A percentile compares a stretch with the other conserved stretches of the same genome.
phyloP scores from a whole-genome alignment of 1,139 yeast genomes.

The Diutina catenulata region DNA sequence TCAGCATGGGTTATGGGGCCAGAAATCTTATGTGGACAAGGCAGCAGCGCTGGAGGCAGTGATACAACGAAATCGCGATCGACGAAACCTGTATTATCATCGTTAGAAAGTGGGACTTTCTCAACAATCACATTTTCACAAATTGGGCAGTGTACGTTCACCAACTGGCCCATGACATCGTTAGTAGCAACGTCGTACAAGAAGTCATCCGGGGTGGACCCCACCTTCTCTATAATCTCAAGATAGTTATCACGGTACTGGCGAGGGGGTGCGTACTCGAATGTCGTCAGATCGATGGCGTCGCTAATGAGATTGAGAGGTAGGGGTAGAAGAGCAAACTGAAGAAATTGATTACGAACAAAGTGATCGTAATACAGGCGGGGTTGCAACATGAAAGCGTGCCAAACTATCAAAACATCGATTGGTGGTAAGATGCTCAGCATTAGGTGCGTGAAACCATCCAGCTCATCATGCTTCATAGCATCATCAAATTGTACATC shows the following conservation, averaged over 20 bases:
- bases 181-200: neutral
- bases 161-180: neutral
- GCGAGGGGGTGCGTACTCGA: slow-evolving; percentile 11
- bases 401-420: slow-evolving; percentile 32
- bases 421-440: slow-evolving; percentile 19
- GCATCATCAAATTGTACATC: neutral
- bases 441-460: neutral
- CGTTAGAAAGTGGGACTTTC: slow-evolving; percentile 11
- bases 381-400: slow-evolving; percentile 21
- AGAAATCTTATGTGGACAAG: slow-evolving; percentile 7
- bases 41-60: neutral
- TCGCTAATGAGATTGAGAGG: slow-evolving; percentile 15
- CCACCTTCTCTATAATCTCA: neutral
- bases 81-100: slow-evolving; percentile 14
- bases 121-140: slow-evolving; percentile 10
- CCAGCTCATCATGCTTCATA: slow-evolving; percentile 4
- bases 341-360: slow-evolving; percentile 13
- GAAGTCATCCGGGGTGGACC: neutral
- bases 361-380: slow-evolving; percentile 18
- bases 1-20: slow-evolving; percentile 11
- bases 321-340: slow-evolving; percentile 16
- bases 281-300: slow-evolving; percentile 14
- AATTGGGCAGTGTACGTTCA: slow-evolving; percentile 12
- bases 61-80: slow-evolving; percentile 11
- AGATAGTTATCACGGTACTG: neutral